These are phyloP conservation scores for Suillus sp. DNA, from an alignment of 768 basidiomycete genomes.

Conservation along the genomic window DNA sequence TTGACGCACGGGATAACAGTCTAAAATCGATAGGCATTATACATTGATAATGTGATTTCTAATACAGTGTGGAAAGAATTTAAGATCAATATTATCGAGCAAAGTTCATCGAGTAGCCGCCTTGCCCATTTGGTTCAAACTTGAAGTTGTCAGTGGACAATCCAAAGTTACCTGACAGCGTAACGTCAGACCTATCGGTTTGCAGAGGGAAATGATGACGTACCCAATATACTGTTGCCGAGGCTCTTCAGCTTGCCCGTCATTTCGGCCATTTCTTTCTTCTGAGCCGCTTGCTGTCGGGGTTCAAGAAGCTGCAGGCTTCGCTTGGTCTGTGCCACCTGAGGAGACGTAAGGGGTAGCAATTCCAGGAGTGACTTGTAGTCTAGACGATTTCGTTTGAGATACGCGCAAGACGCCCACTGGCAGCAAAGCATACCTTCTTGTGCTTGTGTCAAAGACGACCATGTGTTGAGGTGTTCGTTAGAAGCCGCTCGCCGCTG, in stretches of 20 bases:
- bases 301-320: slow-evolving; percentile 61
- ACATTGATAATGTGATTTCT: background rate
- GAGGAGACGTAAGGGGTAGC: slow-evolving; percentile 56
- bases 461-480: slow-evolving; percentile 80
- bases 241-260: slow-evolving; percentile 88
- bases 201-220: slow-evolving; percentile 19
- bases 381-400: slow-evolving; percentile 48
- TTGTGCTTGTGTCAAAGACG: slow-evolving; percentile 77
- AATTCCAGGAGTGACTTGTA: slow-evolving; percentile 72
- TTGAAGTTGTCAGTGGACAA: slow-evolving; percentile 97
- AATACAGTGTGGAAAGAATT: slow-evolving; percentile 4
- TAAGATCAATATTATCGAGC: slow-evolving; percentile 40
- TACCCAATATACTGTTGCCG: slow-evolving; percentile 88
- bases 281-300: slow-evolving; percentile 74
- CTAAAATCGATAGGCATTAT: background rate
- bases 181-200: slow-evolving; percentile 7
- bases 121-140: slow-evolving; percentile 89
- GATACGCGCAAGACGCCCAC: background rate
- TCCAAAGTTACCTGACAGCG: slow-evolving; percentile 78
- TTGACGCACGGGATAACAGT: background rate
- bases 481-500: slow-evolving; percentile 89
- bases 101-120: slow-evolving; percentile 96
- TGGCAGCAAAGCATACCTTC: slow-evolving; percentile 58
- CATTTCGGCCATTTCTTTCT: slow-evolving; percentile 90
- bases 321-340: slow-evolving; percentile 47